Evolutionary conservation across 768 basidiomycete genomes (phyloP), one percentile per base, ranked within the genome.

Genomic region (Mycena filopes): DNA sequence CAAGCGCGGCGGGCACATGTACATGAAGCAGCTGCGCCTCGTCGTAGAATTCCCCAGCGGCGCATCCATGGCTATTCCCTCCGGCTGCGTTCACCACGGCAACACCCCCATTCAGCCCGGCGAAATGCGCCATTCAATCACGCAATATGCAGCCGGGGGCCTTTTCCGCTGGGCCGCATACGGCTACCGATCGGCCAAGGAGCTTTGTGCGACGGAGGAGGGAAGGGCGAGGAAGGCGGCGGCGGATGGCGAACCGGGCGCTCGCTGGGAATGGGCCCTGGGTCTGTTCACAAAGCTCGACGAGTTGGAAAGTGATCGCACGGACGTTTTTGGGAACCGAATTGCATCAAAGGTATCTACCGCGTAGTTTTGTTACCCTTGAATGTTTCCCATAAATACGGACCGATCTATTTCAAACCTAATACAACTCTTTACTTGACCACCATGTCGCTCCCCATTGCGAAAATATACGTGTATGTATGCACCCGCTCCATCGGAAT

Each of bases 81-180:
- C 70, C 0, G 72, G 58, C 11, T 43, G 58, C 12, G 28, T 73
- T 3, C 46, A 60, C 12, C 72, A 73, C 36, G 64, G 56, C 7
- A 70, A 66, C 46, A 62, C 56, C 9, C 55, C 64, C 3, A 48
- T 70, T n/a, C 20, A 46, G 31, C 41, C 41, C 3, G 51, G 46
- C 5, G 72, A 75, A 36, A 51, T 31, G 1, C 59, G 70, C 1
- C 26, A 38, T 5, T 71, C 71, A 1, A 45, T 75, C 41, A 75
- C 71, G 2, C 72, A 73, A 40, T 74, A 72, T 45, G 42, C 65
- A 2, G 71, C 72, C 0, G 73, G 72, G 2, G 72, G 72, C 4
- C 51, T 75, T 5, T 67, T 71, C 47, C 55, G 72, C 4, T 75
- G 70, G 69, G 72, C 69, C 2, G 50, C 50, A 1, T 71, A 71